phyloP scores from a whole-genome alignment of 805 yeast species.

The Wickerhamia fluorescens region DNA sequence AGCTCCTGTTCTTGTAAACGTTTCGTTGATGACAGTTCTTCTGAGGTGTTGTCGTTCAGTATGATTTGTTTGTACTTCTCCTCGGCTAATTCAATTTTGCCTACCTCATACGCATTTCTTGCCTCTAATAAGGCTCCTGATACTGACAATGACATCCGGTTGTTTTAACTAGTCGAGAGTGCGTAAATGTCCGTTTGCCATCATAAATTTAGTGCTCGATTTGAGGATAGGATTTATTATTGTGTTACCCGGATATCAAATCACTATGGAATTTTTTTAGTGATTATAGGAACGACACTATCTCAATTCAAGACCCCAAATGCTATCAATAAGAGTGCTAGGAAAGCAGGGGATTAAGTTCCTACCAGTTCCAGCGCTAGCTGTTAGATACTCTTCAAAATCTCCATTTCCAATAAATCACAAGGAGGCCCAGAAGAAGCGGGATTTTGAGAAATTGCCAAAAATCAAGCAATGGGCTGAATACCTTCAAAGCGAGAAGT shows the following conservation, averaged over 20 bases:
- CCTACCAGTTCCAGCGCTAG: background rate
- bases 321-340: no score
- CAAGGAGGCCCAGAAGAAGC: slow-evolving; percentile 20
- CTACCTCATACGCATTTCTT: slow-evolving; percentile 44
- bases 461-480: slow-evolving; percentile 33
- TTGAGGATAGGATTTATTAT: no score
- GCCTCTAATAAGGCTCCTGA: slow-evolving; percentile 43
- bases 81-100: slow-evolving; percentile 55
- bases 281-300: no score
- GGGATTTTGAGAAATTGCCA: slow-evolving; percentile 23
- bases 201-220: no score
- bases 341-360: background rate
- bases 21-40: slow-evolving; percentile 15
- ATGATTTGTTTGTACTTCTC: slow-evolving; percentile 48
- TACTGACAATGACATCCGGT: no score
- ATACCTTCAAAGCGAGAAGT: slow-evolving; percentile 45
- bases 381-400: slow-evolving; percentile 11
- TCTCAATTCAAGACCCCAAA: no score
- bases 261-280: no score
- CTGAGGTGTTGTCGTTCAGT: slow-evolving; percentile 2
- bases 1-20: slow-evolving; percentile 45
- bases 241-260: no score
- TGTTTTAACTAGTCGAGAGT: no score
- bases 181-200: slow-evolving; percentile 5
- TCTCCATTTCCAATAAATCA: slow-evolving; percentile 32